Percentiles rank a stretch among this genome's conserved stretches.
Conservation (phyloP, 768 basidiomycete genomes). For the Mycena kentingensis region DNA sequence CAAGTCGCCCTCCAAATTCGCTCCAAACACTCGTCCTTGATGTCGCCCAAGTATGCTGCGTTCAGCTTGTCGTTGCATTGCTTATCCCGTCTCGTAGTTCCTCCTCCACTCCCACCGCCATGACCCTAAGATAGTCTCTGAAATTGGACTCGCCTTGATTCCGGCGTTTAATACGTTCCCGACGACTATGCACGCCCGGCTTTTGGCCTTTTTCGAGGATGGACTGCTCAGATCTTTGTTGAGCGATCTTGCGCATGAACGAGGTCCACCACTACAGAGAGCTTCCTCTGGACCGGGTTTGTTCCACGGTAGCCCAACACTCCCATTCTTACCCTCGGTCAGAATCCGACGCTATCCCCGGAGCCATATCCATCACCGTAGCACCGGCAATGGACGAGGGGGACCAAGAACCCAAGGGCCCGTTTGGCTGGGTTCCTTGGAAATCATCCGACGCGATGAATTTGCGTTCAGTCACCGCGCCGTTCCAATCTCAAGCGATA, state of each 20-base stretch:
- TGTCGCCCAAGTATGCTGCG: conserved; percentile 49
- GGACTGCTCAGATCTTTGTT: conserved; percentile 57
- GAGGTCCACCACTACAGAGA: conserved; percentile 25
- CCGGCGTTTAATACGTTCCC: conserved; percentile 74
- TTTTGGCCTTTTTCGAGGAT: conserved; percentile 71
- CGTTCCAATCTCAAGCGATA: conserved; percentile 53
- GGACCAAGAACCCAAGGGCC: conserved; percentile 5
- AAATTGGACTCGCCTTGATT: conserved; percentile 69
- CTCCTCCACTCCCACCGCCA: conserved; percentile 57
- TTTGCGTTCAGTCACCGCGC: conserved; percentile 56
- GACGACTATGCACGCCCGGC: conserved; percentile 58
- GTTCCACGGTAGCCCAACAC: conserved; percentile 11
- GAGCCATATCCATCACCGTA: conserved; percentile 62
- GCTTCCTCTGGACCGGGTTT: conserved; percentile 1
- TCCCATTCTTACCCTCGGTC: conserved; percentile 11
- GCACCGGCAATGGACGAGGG: conserved; percentile 47
- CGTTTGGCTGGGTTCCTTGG: conserved; percentile 34
- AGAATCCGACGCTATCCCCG: conserved; percentile 28
- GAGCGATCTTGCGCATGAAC: conserved; percentile 43
- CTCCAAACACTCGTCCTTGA: conserved; percentile 75
- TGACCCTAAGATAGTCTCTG: conserved; percentile 53
- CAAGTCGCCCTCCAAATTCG: conserved; percentile 69
- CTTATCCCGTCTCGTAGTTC: conserved; percentile 28
- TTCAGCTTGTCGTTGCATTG: not conserved
- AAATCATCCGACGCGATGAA: conserved; percentile 22